These are phyloP conservation scores for Neonectria magnoliae DNA, from an alignment of 2,329 filamentous ascomycete genomes.

Conservation along the genomic window DNA sequence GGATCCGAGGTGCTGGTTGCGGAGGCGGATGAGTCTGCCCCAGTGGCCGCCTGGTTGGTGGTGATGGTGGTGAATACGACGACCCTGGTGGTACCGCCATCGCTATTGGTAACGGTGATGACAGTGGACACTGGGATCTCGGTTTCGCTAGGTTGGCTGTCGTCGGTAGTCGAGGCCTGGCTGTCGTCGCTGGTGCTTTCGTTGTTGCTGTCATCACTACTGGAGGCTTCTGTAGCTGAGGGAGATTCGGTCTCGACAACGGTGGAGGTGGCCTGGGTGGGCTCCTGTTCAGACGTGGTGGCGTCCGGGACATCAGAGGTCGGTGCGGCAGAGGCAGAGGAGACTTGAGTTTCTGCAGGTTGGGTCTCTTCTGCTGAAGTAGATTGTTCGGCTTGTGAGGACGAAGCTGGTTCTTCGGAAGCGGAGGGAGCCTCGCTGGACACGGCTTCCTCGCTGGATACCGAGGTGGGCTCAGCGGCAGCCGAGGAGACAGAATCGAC, in stretches of 20 bases:
- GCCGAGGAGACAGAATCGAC: conserved; percentile 12
- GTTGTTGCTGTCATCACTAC: conserved; percentile 21
- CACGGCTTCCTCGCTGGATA: conserved; percentile 11
- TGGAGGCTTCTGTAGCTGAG: conserved; percentile 11
- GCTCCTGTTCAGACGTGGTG: conserved; percentile 9
- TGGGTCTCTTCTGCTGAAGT: background rate
- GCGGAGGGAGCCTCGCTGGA: background rate
- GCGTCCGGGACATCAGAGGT: conserved; percentile 6
- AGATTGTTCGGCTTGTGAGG: background rate
- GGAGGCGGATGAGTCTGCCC: conserved; percentile 28
- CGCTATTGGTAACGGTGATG: conserved; percentile 39
- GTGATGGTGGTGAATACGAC: conserved; percentile 43
- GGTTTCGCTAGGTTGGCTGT: conserved; percentile 7
- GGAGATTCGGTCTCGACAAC: background rate
- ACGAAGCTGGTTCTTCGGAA: background rate
- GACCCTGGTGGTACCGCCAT: conserved; percentile 35
- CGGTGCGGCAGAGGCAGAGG: conserved; percentile 20
- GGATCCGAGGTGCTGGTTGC: conserved; percentile 42
- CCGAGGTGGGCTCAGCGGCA: conserved; percentile 24
- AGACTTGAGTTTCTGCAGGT: conserved; percentile 20
- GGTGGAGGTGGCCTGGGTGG: background rate
- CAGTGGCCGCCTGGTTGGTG: conserved; percentile 25
- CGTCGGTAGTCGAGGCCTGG: conserved; percentile 25
- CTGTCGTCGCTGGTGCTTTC: conserved; percentile 15
- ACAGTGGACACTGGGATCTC: conserved; percentile 35